Percentiles rank a stretch among this genome's conserved stretches.
Evolutionary conservation across 371 early-diverging fungal species (phyloP).

Genomic region (Mycotypha africana): DNA sequence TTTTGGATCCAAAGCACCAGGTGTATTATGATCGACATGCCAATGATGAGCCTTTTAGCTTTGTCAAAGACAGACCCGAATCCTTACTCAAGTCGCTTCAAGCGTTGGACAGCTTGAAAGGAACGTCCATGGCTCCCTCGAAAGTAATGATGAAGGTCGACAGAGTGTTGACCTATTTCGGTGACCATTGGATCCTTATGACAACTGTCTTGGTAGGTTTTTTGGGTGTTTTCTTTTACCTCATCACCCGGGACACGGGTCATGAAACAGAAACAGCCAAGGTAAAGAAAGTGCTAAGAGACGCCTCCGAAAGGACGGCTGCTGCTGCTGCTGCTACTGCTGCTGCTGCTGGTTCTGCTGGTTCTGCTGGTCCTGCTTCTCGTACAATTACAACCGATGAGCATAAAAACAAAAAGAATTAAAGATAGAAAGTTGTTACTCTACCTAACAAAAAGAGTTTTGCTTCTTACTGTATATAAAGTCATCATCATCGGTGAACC

Average conservation of each 20-base stretch:
- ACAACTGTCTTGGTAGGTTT: constrained; percentile 3
- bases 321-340: too few species aligned
- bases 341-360: too few species aligned
- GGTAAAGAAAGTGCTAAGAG: too few species aligned
- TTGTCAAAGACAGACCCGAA: constrained; percentile 3
- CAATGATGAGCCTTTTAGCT: constrained; percentile 1
- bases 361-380: too few species aligned
- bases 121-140: constrained; percentile 15
- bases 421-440: too few species aligned
- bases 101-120: not conserved
- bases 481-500: too few species aligned
- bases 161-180: constrained; percentile 4
- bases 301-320: too few species aligned
- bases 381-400: too few species aligned
- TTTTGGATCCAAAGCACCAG: constrained; percentile 8
- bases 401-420: too few species aligned
- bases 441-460: too few species aligned
- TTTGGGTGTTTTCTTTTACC: constrained; percentile 2
- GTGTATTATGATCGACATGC: constrained; percentile 17
- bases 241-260: not conserved
- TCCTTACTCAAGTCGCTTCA: constrained; percentile 5
- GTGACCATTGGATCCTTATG: constrained; percentile 16
- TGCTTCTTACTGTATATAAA: too few species aligned
- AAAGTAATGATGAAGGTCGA: constrained; percentile 3
- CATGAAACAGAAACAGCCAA: too few species aligned